A percentile compares a stretch with the other conserved stretches of the same genome.
Evolutionary conservation across 2,329 filamentous ascomycete genomes (phyloP).

Genomic region (Fusarium dlaminii): DNA sequence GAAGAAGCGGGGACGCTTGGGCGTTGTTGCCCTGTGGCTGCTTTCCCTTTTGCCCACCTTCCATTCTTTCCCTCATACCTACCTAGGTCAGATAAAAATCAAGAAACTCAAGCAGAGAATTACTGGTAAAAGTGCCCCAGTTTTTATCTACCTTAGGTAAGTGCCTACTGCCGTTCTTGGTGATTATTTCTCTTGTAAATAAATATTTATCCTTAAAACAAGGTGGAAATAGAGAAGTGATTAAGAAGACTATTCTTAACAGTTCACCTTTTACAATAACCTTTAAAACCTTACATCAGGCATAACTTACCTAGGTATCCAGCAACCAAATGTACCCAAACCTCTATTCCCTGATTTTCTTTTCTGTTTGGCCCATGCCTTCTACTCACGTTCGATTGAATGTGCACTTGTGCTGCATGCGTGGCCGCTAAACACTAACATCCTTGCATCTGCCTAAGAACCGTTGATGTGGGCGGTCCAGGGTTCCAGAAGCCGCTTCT

Average conservation of each 20-base stretch:
- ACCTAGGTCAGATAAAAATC: not conserved
- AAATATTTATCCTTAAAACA: not conserved
- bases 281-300: not conserved
- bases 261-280: not conserved
- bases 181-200: not conserved
- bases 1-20: slow-evolving; percentile 29
- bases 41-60: not conserved
- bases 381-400: slow-evolving; percentile 21
- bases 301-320: not conserved
- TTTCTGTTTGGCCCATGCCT: not conserved
- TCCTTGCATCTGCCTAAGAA: slow-evolving; percentile 28
- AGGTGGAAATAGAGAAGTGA: not conserved
- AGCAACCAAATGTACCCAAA: not conserved
- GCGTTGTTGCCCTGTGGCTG: slow-evolving; percentile 14
- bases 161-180: not conserved
- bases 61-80: not conserved
- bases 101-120: not conserved
- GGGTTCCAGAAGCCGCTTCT: slow-evolving; percentile 14
- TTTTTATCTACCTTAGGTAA: not conserved
- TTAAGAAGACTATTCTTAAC: not conserved
- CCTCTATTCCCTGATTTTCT: not conserved
- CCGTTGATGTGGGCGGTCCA: slow-evolving; percentile 25
- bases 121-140: not conserved
- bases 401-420: slow-evolving; percentile 17
- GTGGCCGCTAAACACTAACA: slow-evolving; percentile 27